Evolutionary conservation across 2,329 filamentous ascomycete species (phyloP), one percentile per base, ranked within the genome.

Genomic region (Fusarium chaquense): DNA sequence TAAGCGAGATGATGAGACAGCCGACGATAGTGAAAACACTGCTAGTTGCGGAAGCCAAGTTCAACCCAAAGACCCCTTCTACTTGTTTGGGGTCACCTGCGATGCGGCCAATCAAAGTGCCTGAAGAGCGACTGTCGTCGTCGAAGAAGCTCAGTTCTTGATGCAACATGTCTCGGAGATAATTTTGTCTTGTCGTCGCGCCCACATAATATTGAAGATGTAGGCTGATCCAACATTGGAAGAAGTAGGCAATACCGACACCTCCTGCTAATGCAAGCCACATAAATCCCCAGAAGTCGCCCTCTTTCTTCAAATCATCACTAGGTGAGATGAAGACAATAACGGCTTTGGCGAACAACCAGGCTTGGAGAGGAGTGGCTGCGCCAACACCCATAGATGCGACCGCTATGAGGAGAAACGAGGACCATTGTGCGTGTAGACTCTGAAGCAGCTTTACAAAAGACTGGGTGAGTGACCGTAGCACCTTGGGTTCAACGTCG

Each of bases 31-130:
- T 76, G 50, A 78, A 76, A 36, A 77, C 49, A 13, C 71, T 74
- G 26, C 70, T 67, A 20, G 78, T 60, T 6, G 73, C 33, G 20
- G 77, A 69, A 8, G 74, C 76, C 20, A 76, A 47, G 41, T 78
- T 78, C 28, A 76, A 44, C 12, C 76, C 76, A 6, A 78, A 57
- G 2, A 78, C 64, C 24, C 77, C 73, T 46, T 78, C 76, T 9
- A 78, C 53, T 43, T 75, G 69, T 47, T 76, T 76, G 5, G 77
- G 65, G 35, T 78, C 76, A 20, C 72, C 59, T 10, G 73, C 62
- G 20, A 77, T 66, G 5, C 73, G 68, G 6, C 73, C 64, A 41
- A 62, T 76, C 12, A 78, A 55, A 6, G 70, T 49, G 10, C 76
- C 75, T 20, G 72, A 71, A 18, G 75, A 75, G 45, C 77, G 71